Evolutionary conservation across 2,329 filamentous ascomycete genomes (phyloP).

Genomic region (Neoscytalidium dimidiatum): DNA sequence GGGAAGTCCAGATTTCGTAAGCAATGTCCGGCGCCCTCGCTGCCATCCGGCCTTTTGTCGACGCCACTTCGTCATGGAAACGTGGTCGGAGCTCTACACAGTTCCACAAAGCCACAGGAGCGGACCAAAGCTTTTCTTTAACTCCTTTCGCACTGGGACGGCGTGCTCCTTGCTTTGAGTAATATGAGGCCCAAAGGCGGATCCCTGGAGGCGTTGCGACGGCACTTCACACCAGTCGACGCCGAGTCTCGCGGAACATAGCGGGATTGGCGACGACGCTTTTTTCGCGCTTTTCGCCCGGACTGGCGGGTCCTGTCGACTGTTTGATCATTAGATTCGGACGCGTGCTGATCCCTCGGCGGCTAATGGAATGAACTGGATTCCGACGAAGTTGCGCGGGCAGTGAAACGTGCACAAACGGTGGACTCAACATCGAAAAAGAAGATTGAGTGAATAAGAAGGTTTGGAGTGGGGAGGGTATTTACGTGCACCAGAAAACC

Average conservation of each 20-base stretch:
- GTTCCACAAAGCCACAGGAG: slow-evolving; percentile 15
- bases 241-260: background rate
- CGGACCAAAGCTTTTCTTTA: background rate
- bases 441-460: no score
- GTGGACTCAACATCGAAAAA: background rate
- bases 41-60: background rate
- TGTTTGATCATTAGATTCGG: background rate
- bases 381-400: background rate
- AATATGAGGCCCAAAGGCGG: background rate
- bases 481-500: background rate
- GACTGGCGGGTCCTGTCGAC: slow-evolving; percentile 6
- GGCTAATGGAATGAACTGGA: background rate
- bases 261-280: background rate
- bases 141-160: background rate
- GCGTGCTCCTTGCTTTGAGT: slow-evolving; percentile 5
- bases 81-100: slow-evolving; percentile 8
- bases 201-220: slow-evolving; percentile 3
- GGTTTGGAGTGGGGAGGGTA: no score
- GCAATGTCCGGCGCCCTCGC: background rate
- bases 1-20: slow-evolving; percentile 1
- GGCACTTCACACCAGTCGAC: slow-evolving; percentile 3
- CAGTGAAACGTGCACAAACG: slow-evolving; percentile 5
- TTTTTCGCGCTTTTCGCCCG: background rate
- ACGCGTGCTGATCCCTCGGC: background rate
- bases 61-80: slow-evolving; percentile 17